Percentiles rank a stretch among this genome's conserved stretches.
phyloP scores from a whole-genome alignment of 2,329 filamentous ascomycete genomes.

The Fusarium nygamai region DNA sequence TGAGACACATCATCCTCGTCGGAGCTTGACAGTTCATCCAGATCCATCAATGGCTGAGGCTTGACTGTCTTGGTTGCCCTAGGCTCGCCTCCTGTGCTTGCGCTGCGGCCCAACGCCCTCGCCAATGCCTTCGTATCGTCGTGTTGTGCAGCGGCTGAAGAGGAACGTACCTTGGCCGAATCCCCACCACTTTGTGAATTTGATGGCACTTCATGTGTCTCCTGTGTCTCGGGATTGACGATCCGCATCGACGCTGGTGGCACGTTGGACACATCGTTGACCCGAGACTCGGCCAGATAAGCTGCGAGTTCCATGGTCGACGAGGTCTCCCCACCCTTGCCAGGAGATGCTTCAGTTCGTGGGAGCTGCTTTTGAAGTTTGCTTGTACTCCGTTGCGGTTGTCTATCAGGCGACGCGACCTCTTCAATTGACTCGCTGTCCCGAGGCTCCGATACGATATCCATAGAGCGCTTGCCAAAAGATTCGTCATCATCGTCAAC shows the following conservation, averaged over 20 bases:
- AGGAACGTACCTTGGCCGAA: slow-evolving; percentile 45
- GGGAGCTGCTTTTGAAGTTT: slow-evolving; percentile 78
- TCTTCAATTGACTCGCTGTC: slow-evolving; percentile 57
- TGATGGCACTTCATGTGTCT: slow-evolving; percentile 51
- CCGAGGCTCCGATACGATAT: slow-evolving; percentile 56
- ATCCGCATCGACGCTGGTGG: slow-evolving; percentile 67
- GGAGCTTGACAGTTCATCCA: slow-evolving; percentile 76
- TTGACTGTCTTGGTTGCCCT: slow-evolving; percentile 61
- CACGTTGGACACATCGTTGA: slow-evolving; percentile 65
- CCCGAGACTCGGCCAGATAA: slow-evolving; percentile 55
- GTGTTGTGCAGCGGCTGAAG: slow-evolving; percentile 48
- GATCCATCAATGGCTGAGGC: slow-evolving; percentile 69
- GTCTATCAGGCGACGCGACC: slow-evolving; percentile 58
- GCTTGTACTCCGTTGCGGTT: slow-evolving; percentile 67
- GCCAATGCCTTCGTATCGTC: slow-evolving; percentile 50
- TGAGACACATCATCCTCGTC: slow-evolving; percentile 53
- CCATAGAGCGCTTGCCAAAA: slow-evolving; percentile 70
- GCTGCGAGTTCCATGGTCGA: slow-evolving; percentile 55
- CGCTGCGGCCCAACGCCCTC: slow-evolving; percentile 39
- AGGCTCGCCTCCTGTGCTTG: slow-evolving; percentile 54
- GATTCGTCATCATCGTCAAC: slow-evolving; percentile 68
- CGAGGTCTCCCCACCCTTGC: slow-evolving; percentile 50
- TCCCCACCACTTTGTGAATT: slow-evolving; percentile 44
- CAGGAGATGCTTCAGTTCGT: slow-evolving; percentile 58
- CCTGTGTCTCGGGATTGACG: slow-evolving; percentile 63